Conservation (phyloP, 2,329 filamentous ascomycete genomes). For the Penicillium fuscoglaucum region DNA sequence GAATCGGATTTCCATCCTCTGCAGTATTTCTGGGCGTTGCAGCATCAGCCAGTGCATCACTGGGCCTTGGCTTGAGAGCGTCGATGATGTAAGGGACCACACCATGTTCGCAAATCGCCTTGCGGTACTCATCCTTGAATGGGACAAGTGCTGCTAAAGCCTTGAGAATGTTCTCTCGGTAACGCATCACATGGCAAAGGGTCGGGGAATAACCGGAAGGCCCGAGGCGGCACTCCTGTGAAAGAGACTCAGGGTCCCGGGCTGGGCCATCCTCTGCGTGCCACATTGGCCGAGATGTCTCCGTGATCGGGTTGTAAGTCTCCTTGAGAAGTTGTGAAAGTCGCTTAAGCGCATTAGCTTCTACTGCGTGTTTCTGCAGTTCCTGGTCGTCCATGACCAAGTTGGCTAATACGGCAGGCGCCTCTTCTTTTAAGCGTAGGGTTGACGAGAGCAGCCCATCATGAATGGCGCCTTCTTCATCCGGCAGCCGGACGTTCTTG, state of each 20-base stretch:
- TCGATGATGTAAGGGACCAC: slow-evolving; percentile 79
- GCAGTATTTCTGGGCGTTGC: slow-evolving; percentile 38
- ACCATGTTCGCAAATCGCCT: slow-evolving; percentile 78
- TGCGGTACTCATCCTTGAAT: slow-evolving; percentile 80
- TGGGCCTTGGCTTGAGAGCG: slow-evolving; percentile 64
- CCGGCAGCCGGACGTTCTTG: slow-evolving; percentile 47
- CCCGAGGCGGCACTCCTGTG: slow-evolving; percentile 55
- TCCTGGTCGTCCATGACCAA: slow-evolving; percentile 75
- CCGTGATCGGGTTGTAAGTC: slow-evolving; percentile 61
- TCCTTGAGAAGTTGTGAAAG: slow-evolving; percentile 65
- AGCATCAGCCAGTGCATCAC: slow-evolving; percentile 29
- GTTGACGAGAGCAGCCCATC: slow-evolving; percentile 44
- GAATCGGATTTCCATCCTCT: slow-evolving; percentile 72
- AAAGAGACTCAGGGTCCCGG: slow-evolving; percentile 22
- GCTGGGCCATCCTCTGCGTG: slow-evolving; percentile 40
- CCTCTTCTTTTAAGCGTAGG: slow-evolving; percentile 64
- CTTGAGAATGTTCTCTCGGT: slow-evolving; percentile 73
- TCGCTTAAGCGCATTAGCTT: slow-evolving; percentile 63
- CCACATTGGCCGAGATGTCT: slow-evolving; percentile 57
- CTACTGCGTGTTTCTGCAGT: slow-evolving; percentile 78
- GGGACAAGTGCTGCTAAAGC: slow-evolving; percentile 80
- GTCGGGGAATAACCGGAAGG: slow-evolving; percentile 61
- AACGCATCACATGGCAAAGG: slow-evolving; percentile 68
- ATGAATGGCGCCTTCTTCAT: slow-evolving; percentile 42
- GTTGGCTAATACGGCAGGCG: slow-evolving; percentile 73